These are phyloP conservation scores for Ilex aquifolium DNA, from an alignment of 257 asterid species.

Conservation along the genomic window DNA sequence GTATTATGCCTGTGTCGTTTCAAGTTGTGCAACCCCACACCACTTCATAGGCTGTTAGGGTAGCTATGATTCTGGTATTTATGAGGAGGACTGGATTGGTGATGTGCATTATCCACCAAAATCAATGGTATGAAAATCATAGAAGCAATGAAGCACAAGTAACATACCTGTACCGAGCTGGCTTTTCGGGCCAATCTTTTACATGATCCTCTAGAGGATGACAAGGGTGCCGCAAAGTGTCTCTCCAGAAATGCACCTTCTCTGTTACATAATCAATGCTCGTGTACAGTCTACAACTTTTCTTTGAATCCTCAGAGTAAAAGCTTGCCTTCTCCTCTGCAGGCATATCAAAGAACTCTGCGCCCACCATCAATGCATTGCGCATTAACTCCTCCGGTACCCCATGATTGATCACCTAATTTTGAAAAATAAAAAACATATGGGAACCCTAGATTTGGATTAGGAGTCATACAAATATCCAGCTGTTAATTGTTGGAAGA, in stretches of 20 bases:
- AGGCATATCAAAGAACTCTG: slow-evolving; percentile 5
- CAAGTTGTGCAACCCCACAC: too few species aligned
- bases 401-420: slow-evolving; percentile 10
- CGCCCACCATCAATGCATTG: neutral
- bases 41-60: too few species aligned
- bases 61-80: too few species aligned
- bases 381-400: slow-evolving; percentile 8
- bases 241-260: slow-evolving; percentile 7
- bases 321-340: slow-evolving; percentile 9
- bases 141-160: neutral
- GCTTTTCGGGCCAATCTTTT: slow-evolving; percentile 12
- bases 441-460: too few species aligned
- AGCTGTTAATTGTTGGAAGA: too few species aligned
- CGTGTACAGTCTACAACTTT: neutral
- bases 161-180: slow-evolving; percentile 4
- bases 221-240: slow-evolving; percentile 8
- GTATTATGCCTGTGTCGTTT: too few species aligned
- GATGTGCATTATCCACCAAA: too few species aligned
- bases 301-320: slow-evolving; percentile 5
- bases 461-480: too few species aligned
- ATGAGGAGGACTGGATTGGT: too few species aligned
- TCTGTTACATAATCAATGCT: neutral
- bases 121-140: too few species aligned
- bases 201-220: slow-evolving; percentile 6
- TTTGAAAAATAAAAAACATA: neutral